Evolutionary conservation across 2,329 filamentous ascomycete genomes (phyloP), one percentile per base, ranked within the genome.

Genomic region (Cercospora citrullina): DNA sequence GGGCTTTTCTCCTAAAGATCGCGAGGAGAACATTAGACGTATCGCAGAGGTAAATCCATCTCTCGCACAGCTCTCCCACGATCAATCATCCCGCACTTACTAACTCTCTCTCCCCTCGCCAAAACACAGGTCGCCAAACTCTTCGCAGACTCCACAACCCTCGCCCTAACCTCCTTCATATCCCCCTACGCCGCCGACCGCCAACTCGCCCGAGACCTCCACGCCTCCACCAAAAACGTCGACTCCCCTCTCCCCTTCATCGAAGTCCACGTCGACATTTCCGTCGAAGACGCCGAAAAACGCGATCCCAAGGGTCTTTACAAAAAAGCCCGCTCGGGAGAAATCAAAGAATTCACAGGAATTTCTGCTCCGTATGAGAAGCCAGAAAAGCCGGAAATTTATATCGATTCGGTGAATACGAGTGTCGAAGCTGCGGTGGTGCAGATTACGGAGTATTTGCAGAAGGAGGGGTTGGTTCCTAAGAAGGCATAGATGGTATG

Each of bases 321-420:
- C 84, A 97, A 97, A 87, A 97, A 97, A 87, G 95, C 95, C 12
- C 86, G 94, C 55, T 90, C 91, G 62, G 95, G 95, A 55, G 89
- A 96, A 80, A 98, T 98, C 81, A 95, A 96, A 82, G 93, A 98
- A 74, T 99, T 99, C 79, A 99, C 95, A 1, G 95, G 95, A 65
- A 93, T 98, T 76, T 94, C 90, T 73, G 93, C 94, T 31, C 95
- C 95, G 1, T 99, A 99, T 79, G 95, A 99, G 87, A 92, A 89
- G 69, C 95, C 95, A 5, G 84, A 90, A 79, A 88, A 89, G 67
- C 87, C 95, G 1, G 95, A 99, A 84, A 91, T 99, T 73, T 90
- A 91, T 74, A 92, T 99, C 78, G 87, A 88, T 82, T 96, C 91
- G 57, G 88, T 93, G 77, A 86, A 94, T 84, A 87, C 89, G 77